A percentile compares a stretch with the other conserved stretches of the same genome.
phyloP scores from a whole-genome alignment of 2,329 filamentous ascomycete genomes.

The Trichoderma hamatum region DNA sequence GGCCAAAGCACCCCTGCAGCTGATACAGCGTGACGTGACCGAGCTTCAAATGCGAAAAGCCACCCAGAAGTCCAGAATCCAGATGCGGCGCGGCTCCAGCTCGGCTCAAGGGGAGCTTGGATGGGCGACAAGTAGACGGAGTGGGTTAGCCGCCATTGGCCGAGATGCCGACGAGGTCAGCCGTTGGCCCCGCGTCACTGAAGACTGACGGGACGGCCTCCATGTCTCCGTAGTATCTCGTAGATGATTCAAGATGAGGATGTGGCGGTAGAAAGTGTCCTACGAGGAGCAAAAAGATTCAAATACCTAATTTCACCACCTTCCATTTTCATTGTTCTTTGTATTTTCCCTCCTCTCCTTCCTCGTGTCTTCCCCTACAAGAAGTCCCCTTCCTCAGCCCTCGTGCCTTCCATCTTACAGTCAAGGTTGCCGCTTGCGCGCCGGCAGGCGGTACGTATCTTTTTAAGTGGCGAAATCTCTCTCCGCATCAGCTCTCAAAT shows the following conservation, averaged over 20 bases:
- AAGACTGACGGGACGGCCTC: neutral
- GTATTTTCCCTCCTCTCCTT: neutral
- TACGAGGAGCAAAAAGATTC: neutral
- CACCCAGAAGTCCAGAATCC: conserved; percentile 1
- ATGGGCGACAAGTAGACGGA: neutral
- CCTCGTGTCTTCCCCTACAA: neutral
- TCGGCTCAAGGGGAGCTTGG: conserved; percentile 29
- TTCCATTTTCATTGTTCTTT: neutral
- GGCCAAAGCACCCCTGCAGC: conserved; percentile 1
- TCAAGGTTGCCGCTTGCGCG: neutral
- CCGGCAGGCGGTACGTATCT: neutral
- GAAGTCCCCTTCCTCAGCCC: neutral
- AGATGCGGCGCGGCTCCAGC: conserved; percentile 24
- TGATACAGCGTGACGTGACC: conserved; percentile 20
- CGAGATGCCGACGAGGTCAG: conserved; percentile 38
- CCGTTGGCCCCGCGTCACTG: conserved; percentile 21
- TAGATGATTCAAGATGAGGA: neutral
- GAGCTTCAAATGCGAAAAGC: conserved; percentile 12
- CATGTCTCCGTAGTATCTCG: conserved; percentile 19
- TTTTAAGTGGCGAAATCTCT: conserved; percentile 7
- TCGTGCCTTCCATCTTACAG: neutral
- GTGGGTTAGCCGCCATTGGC: conserved; percentile 47
- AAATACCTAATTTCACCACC: neutral
- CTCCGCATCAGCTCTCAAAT: conserved; percentile 12
- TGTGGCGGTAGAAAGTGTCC: neutral